Base-by-base conservation (phyloP, 306 rosid species). In the Myrica gale region DNA sequence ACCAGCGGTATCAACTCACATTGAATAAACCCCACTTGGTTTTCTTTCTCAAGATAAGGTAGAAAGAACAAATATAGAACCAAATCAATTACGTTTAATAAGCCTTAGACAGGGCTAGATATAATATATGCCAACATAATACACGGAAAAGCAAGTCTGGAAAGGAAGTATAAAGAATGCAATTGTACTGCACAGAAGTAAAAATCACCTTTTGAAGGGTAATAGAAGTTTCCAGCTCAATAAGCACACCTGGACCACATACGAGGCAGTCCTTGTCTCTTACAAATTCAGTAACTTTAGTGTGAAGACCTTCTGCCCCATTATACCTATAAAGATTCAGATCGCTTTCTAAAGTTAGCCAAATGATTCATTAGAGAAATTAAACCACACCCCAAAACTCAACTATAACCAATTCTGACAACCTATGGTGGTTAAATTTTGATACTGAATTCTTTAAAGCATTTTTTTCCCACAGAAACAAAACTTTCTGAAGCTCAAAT, bases 251-350 rank as follows among this genome's bases (percentile, higher is more conserved):
- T 23, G 98, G 96, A 69, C 97, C 97, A 66, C 98, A 95, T 23
- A 89, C 97, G 77, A 95, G 91, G 75, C 98, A 95, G 69, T 95
- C 98, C 81, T 80, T 92, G 80, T 95, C 97, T 85, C 80, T 89
- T 68, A 88, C 93, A 82, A 95, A 95, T 74, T 92, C 97, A n/a
- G 98, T 85, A 78, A 95, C 97, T 85, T 92, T 88, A 19, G 97
- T 90, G 83, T 92, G 98, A 69, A 95, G 91, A 76, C 97, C 98
- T 82, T 85, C 89, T 56, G 92, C 91, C 73, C 97, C 97, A 84
- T 95, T 95, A 86, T 92, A 95, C 85, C 97, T 92, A 72, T 76
- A 85, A 77, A 79, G 50, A 69, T 75, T 81, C 69, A 74, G 76
- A 74, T 62, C 73, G 78, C 72, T 76, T 57, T 77, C 78, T 69